Evolutionary conservation across 2,329 filamentous ascomycete species (phyloP), one percentile per base, ranked within the genome.

Genomic region (Fusarium sp.): DNA sequence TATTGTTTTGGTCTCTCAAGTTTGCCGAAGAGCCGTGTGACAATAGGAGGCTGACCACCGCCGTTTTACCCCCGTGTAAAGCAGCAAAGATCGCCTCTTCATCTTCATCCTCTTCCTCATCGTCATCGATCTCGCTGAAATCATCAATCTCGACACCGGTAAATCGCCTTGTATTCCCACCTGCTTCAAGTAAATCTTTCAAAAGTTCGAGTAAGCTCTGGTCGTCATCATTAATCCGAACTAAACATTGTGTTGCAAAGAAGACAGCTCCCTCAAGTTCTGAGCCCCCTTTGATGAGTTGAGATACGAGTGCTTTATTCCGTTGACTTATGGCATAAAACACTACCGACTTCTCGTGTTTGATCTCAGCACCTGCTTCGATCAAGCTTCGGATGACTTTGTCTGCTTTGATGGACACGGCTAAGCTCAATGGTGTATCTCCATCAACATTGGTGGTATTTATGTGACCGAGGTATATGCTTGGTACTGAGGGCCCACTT

Each of bases 401-500:
- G 2, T 23, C 11, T 5, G 37, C 37, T 12, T 7, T 18, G 2
- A 21, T 3, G 4, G 47, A 61, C 0, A 61, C 5, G 7, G 59
- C 59, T 21, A 56, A 2, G 5, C 30, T 0, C 1, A 64, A 5
- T 8, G 54, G 56, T 0, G 61, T 50, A n/a, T 61, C 61, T 0
- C 16, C 30, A 2, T 60, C 37, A 12, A 4, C 0, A 8, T 64
- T 61, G 2, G 1, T 9, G 1, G 2, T 5, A 12, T 61, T 21
- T 1, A 47, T 3, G 15, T 47, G 25, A 2, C 6, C 2, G 2
- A 47, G 44, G 9, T 47, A 21, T 47, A 1, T 28, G 8, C 9
- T 3, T 10, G 12, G 3, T 3, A 7, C 3, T 1, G 0, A 1
- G 5, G 9, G 13, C 0, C 9, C 3, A 7, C 3, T 7, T 46